Percentiles rank a stretch among this genome's conserved stretches.
These are phyloP conservation scores for Hanseniaspora clermontiae DNA, from an alignment of 805 yeast genomes.

Conservation along the genomic window DNA sequence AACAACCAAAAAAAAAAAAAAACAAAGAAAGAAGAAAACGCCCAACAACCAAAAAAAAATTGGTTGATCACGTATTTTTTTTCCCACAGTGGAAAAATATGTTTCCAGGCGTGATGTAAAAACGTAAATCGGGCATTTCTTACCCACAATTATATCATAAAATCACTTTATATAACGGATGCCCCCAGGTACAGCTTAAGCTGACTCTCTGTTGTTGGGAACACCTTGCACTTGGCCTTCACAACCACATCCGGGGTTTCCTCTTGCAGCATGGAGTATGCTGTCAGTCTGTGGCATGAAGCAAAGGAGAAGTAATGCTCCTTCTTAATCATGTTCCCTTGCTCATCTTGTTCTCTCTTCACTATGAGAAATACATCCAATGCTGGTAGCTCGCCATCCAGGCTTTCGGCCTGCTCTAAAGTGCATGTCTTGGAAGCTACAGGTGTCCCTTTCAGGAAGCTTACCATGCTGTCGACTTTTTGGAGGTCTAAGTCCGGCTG, in stretches of 20 bases:
- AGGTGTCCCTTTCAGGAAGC: conserved; percentile 54
- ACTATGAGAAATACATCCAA: conserved; percentile 58
- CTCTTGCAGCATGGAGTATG: conserved; percentile 48
- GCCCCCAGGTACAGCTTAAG: conserved; percentile 59
- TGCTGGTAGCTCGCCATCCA: conserved; percentile 61
- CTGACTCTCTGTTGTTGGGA: conserved; percentile 65
- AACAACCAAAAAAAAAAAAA: neutral
- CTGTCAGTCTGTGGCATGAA: conserved; percentile 83
- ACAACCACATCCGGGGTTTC: conserved; percentile 26
- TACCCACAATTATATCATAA: too few species aligned
- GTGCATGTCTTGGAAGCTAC: conserved; percentile 51
- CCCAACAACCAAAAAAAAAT: neutral
- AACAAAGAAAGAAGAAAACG: neutral
- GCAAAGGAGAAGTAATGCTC: conserved; percentile 70
- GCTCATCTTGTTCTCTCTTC: conserved; percentile 42
- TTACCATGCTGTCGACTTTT: conserved; percentile 69
- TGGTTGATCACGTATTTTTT: neutral
- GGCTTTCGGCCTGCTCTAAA: conserved; percentile 27
- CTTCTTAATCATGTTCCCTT: neutral
- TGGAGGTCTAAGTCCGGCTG: conserved; percentile 67
- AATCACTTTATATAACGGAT: neutral
- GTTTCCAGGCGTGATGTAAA: neutral
- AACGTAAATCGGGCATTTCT: neutral
- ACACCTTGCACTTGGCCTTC: conserved; percentile 53
- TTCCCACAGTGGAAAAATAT: neutral